These are phyloP conservation scores for Solanum chacoense DNA, from an alignment of 305 asterid genomes.

Conservation along the genomic window DNA sequence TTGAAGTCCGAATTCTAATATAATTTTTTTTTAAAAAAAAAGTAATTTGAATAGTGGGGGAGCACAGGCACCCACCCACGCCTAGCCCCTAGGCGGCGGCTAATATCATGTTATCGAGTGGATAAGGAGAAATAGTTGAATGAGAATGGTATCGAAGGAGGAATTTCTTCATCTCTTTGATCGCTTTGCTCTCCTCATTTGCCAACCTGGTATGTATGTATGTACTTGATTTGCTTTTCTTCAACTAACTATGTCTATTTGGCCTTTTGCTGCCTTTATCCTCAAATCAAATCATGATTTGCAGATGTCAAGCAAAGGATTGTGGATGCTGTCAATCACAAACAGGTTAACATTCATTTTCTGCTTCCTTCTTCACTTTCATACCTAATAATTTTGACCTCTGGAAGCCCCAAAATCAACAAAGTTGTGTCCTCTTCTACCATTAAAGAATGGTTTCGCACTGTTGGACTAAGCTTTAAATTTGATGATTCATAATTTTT, in stretches of 20 bases:
- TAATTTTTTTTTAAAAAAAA: too few relatives aligned
- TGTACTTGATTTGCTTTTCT: background rate
- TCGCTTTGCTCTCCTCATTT: constrained; percentile 58
- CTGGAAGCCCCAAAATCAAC: too few relatives aligned
- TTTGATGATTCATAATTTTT: too few relatives aligned
- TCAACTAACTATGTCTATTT: background rate
- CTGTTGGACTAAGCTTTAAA: too few relatives aligned
- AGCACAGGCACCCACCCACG: too few relatives aligned
- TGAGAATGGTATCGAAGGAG: constrained; percentile 57
- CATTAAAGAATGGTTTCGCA: too few relatives aligned
- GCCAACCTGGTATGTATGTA: constrained; percentile 43
- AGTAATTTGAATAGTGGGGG: too few relatives aligned
- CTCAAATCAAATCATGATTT: background rate
- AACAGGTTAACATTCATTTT: constrained; percentile 34
- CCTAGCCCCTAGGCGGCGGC: too few relatives aligned
- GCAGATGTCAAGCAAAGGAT: constrained; percentile 77
- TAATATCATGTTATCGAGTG: background rate
- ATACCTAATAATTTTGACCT: too few relatives aligned
- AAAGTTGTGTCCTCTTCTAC: too few relatives aligned
- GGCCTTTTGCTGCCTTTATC: background rate
- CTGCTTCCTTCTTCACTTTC: too few relatives aligned
- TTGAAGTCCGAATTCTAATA: too few relatives aligned
- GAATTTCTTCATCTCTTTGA: constrained; percentile 63
- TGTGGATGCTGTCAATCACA: constrained; percentile 67
- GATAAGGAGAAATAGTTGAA: background rate